phyloP scores from a whole-genome alignment of 768 basidiomycete species.

The Russula ochroleuca region DNA sequence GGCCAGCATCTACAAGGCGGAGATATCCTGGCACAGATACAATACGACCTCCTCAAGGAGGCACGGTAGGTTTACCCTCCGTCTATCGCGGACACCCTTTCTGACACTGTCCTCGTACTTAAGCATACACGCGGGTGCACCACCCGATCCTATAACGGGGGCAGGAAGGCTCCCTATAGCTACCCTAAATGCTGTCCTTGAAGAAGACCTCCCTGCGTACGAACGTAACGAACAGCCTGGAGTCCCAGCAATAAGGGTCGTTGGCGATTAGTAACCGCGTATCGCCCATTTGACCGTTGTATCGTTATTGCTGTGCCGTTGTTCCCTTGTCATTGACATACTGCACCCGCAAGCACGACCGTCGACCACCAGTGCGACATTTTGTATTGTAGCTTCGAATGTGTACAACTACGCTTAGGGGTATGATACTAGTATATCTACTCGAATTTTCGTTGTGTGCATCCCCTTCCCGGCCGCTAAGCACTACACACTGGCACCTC shows the following conservation, averaged over 20 bases:
- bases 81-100: not conserved
- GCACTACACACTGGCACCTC: too few species aligned
- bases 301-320: too few species aligned
- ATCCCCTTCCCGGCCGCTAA: too few species aligned
- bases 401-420: not conserved
- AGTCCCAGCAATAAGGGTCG: too few species aligned
- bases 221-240: too few species aligned
- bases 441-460: too few species aligned
- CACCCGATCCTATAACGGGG: not conserved
- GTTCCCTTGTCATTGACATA: not conserved
- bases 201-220: too few species aligned
- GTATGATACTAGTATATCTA: too few species aligned
- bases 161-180: not conserved
- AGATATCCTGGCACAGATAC: slow-evolving; percentile 1
- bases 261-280: too few species aligned
- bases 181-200: too few species aligned
- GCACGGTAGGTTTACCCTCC: slow-evolving; percentile 6
- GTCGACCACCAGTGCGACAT: too few species aligned
- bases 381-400: not conserved
- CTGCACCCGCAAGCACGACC: not conserved
- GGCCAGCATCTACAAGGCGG: not conserved
- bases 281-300: too few species aligned
- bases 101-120: not conserved
- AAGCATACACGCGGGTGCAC: slow-evolving; percentile 7
- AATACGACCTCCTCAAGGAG: not conserved